Conservation (phyloP, 2,329 filamentous ascomycete species). For the Aspergillus quadrilineatus region DNA sequence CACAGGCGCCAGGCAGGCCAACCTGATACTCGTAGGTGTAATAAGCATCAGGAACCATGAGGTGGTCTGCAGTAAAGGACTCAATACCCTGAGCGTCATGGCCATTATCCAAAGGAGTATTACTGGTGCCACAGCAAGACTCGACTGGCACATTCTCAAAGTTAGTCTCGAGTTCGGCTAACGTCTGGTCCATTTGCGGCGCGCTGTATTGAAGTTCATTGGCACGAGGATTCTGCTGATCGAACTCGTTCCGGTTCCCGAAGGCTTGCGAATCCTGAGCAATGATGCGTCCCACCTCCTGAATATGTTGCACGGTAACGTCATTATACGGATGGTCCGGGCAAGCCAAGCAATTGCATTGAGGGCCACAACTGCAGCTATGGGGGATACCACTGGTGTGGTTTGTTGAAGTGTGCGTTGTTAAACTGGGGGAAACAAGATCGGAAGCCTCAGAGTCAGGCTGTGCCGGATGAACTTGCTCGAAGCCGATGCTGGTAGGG, state of each 20-base stretch:
- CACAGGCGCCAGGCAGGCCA: constrained; percentile 42
- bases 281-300: constrained; percentile 47
- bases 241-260: constrained; percentile 18
- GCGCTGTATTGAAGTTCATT: constrained; percentile 17
- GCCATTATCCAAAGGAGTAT: constrained; percentile 23
- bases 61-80: constrained; percentile 24
- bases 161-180: constrained; percentile 17
- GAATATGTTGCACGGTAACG: constrained; percentile 46
- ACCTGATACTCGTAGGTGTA: constrained; percentile 45
- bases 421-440: background rate
- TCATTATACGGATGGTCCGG: constrained; percentile 48
- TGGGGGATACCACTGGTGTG: constrained; percentile 26
- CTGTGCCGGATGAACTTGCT: constrained; percentile 19
- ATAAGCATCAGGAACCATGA: constrained; percentile 45
- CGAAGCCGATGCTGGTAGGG: constrained; percentile 20
- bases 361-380: constrained; percentile 45
- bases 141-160: constrained; percentile 13
- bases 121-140: background rate
- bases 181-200: constrained; percentile 21
- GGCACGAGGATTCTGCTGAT: constrained; percentile 23
- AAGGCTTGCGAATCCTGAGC: constrained; percentile 28
- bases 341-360: constrained; percentile 49
- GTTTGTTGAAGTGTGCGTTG: background rate
- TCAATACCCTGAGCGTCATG: constrained; percentile 28
- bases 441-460: background rate